Evolutionary conservation across 176 grass and related monocot species (phyloP), one percentile per base, ranked within the genome.

Genomic region (Calamus simplicifolius): DNA sequence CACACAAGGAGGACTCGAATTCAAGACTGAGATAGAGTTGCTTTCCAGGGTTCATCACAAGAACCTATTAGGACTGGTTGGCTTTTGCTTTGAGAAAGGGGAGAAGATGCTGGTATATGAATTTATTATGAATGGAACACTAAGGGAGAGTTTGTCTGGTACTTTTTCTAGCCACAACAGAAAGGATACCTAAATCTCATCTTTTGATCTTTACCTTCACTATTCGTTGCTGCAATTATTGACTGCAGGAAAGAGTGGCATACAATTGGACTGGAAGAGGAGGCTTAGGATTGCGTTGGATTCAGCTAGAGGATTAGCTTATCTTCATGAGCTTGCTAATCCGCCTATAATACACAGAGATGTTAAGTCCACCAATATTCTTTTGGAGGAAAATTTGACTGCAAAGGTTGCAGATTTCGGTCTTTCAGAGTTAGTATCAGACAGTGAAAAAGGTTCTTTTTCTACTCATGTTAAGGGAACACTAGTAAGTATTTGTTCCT

Each of bases 21-120:
- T 97, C 83, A 91, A 91, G 63, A 91, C 83, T 56, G 92, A 97
- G 84, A 90, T 97, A 19, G 87, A 97, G 71, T 72, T 97, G 18
- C 81, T 97, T 64, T 88, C 87, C 0, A 78, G 87, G 19, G 92
- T 97, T 25, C 92, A 97, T 71, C 92, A 91, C 75, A 91, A 79
- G 58, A 97, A 97, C 50, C 71, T 97, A 51, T 84, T 97, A 30
- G 71, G 67, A 60, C 81, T 91, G 18, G 84, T 97, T 4, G 87
- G 92, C 52, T 97, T 97, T 77, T 91, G 87, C 78, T 91, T 88
- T 17, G 87, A 91, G 27, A 90, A 97, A 71, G 79, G 76, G 1
- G 87, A 97, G 66, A 72, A 60, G 76, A 91, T 91, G 78, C 78
- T 97, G 58, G 84, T 97, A 23, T 91, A 97, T 0, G 84, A 97